Percentiles rank a stretch among this genome's conserved stretches.
Conservation (phyloP, 2,329 filamentous ascomycete species). For the Exophiala calicioides region DNA sequence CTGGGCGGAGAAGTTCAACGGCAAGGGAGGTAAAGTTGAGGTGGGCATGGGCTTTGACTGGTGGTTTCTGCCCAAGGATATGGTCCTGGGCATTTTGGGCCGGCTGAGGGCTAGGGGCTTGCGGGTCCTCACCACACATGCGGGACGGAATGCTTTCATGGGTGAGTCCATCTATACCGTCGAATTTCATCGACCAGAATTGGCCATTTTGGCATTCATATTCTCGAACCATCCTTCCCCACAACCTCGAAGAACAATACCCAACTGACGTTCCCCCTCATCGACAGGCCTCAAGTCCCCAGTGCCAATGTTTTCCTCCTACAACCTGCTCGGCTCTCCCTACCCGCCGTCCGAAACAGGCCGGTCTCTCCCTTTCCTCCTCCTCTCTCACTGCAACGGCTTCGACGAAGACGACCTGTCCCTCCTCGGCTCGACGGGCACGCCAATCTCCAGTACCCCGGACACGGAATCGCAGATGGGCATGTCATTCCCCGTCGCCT, state of each 20-base stretch:
- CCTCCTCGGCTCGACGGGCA: conserved; percentile 24
- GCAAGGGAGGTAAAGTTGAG: conserved; percentile 30
- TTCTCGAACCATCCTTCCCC: too few relatives aligned
- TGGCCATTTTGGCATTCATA: too few relatives aligned
- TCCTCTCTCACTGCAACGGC: conserved; percentile 45
- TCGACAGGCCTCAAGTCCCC: conserved; percentile 16
- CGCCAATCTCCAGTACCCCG: conserved; percentile 47
- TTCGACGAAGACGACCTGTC: conserved; percentile 30
- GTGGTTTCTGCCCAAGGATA: conserved; percentile 30
- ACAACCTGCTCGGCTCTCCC: conserved; percentile 39
- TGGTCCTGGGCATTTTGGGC: conserved; percentile 29
- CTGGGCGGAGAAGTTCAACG: conserved; percentile 16
- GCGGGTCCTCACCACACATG: conserved; percentile 34
- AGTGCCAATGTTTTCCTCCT: conserved; percentile 25
- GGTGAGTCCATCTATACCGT: conserved; percentile 13
- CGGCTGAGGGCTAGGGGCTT: conserved; percentile 24
- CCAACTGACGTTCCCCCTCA: not conserved
- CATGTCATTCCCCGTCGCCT: conserved; percentile 40
- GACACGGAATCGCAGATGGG: conserved; percentile 56
- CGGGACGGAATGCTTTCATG: conserved; percentile 32
- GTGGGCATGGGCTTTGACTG: conserved; percentile 36
- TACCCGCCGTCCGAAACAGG: conserved; percentile 1
- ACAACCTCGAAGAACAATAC: not conserved
- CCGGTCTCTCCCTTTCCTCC: conserved; percentile 38
- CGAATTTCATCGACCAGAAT: too few relatives aligned